phyloP scores from a whole-genome alignment of 2,329 filamentous ascomycete genomes.

The Aspergillus tamarii region DNA sequence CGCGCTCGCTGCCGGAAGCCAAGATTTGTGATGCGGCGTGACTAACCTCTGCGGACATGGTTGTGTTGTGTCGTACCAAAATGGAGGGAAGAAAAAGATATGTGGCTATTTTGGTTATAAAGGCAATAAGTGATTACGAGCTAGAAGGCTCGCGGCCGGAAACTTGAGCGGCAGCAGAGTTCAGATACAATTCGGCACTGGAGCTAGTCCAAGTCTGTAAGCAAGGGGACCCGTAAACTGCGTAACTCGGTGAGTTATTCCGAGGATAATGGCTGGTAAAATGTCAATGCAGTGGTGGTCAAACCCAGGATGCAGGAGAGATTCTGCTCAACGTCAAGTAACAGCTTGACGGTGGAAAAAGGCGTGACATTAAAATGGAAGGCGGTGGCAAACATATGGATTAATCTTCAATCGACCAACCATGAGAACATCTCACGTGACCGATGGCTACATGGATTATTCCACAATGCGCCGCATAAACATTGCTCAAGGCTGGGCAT shows the following conservation, averaged over 20 bases:
- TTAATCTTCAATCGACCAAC: background rate
- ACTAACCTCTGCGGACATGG: conserved; percentile 41
- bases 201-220: background rate
- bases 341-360: background rate
- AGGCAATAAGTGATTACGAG: background rate
- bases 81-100: background rate
- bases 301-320: background rate
- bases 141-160: background rate
- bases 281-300: background rate
- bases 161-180: background rate
- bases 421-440: background rate
- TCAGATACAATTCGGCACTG: background rate
- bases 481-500: background rate
- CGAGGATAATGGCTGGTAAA: background rate
- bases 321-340: background rate
- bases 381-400: conserved; percentile 5
- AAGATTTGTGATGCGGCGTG: conserved; percentile 38
- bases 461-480: background rate
- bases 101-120: background rate
- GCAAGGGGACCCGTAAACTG: background rate
- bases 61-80: background rate
- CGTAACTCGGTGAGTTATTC: background rate
- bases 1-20: conserved; percentile 38
- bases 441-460: background rate
- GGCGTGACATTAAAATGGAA: conserved; percentile 1